Evolutionary conservation across 1,284 basidiomycete species (phyloP).

Genomic region (Ceratobasidium sp.): DNA sequence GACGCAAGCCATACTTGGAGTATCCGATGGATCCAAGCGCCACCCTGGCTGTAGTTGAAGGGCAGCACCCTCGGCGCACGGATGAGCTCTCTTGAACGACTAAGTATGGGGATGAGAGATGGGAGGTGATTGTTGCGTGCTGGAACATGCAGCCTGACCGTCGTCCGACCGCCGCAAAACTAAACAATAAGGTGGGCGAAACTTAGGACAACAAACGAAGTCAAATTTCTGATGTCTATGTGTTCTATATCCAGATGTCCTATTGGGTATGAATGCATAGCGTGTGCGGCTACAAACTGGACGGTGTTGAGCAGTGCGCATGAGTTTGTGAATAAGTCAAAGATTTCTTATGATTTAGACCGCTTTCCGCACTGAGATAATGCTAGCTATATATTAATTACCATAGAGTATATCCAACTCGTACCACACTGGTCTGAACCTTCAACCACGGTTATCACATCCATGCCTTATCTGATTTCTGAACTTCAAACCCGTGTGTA

Average conservation of each 20-base stretch:
- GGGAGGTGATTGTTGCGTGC: background rate
- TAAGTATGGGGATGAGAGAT: background rate
- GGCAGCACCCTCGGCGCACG: background rate
- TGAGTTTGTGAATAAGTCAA: too few relatives aligned
- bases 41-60: background rate
- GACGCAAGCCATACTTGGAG: constrained; percentile 7
- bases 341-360: too few relatives aligned
- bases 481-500: too few relatives aligned
- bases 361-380: too few relatives aligned
- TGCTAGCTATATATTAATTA: too few relatives aligned
- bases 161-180: background rate
- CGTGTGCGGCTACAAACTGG: too few relatives aligned
- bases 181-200: background rate
- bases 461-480: too few relatives aligned
- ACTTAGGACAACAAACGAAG: background rate
- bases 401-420: too few relatives aligned
- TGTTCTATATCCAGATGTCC: background rate
- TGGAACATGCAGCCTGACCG: background rate
- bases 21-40: background rate
- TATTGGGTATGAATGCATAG: too few relatives aligned
- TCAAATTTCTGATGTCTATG: background rate
- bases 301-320: too few relatives aligned
- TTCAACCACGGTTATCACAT: too few relatives aligned
- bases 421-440: too few relatives aligned
- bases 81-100: background rate